These are phyloP conservation scores for Podosphaera fusca DNA, from an alignment of 2,329 filamentous ascomycete genomes.

Conservation along the genomic window DNA sequence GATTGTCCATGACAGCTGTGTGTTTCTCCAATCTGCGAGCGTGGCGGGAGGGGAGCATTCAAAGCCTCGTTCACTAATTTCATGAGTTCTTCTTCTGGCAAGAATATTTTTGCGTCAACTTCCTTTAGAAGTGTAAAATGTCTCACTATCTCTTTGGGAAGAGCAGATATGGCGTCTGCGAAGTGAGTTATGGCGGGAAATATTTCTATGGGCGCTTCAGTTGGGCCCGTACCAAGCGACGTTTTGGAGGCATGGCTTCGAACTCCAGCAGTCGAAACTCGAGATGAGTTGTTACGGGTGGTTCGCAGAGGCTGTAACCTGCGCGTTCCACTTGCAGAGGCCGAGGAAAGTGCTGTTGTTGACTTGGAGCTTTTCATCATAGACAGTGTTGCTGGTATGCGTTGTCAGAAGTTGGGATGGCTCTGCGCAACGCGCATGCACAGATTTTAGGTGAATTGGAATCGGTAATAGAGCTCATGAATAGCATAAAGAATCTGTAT, in stretches of 20 bases:
- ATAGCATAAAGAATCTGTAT: constrained; percentile 7
- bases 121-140: constrained; percentile 94
- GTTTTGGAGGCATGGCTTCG: constrained; percentile 22
- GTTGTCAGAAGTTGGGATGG: not conserved
- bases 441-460: not conserved
- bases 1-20: constrained; percentile 11
- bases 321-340: constrained; percentile 22
- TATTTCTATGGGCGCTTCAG: constrained; percentile 37
- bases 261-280: constrained; percentile 26
- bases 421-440: not conserved
- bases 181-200: constrained; percentile 52
- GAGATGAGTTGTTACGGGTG: constrained; percentile 38
- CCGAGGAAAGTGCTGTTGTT: constrained; percentile 8
- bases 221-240: constrained; percentile 21
- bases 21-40: constrained; percentile 18
- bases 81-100: constrained; percentile 61
- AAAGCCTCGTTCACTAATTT: constrained; percentile 46
- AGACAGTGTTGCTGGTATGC: constrained; percentile 7
- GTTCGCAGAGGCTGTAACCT: constrained; percentile 41
- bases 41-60: constrained; percentile 25
- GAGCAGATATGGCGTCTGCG: constrained; percentile 72
- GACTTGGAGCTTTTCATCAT: constrained; percentile 17
- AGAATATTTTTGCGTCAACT: constrained; percentile 89
- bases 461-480: constrained; percentile 3
- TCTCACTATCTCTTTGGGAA: constrained; percentile 84